Evolutionary conservation across 192 early-diverging fungal species (phyloP).

Genomic region (Borealophlyctis nickersoniae): DNA sequence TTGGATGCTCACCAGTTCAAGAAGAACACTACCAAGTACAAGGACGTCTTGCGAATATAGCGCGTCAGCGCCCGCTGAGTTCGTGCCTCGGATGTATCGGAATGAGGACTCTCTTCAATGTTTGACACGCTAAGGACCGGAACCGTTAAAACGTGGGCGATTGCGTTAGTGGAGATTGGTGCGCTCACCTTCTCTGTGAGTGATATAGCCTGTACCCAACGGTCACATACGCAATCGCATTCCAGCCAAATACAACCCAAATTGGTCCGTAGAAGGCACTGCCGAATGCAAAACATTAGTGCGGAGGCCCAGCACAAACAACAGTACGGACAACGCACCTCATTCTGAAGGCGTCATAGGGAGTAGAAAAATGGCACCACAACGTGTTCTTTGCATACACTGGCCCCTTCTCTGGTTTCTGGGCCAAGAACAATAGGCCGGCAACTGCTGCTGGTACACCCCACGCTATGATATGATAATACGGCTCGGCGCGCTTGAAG

Average conservation of each 20-base stretch:
- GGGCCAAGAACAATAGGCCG: not conserved
- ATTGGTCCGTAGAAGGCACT: not conserved
- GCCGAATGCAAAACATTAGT: too few species aligned
- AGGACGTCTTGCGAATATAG: not conserved
- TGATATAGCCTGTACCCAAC: not conserved
- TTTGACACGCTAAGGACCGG: too few species aligned
- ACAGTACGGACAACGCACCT: too few species aligned
- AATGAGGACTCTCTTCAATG: too few species aligned
- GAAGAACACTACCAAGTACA: not conserved
- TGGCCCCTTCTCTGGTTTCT: not conserved
- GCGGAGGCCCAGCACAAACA: too few species aligned
- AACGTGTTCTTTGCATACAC: not conserved
- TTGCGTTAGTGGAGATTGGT: too few species aligned
- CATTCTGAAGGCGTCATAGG: not conserved
- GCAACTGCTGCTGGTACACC: not conserved
- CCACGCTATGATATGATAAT: not conserved
- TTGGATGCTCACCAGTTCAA: not conserved
- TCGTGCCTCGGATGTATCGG: not conserved
- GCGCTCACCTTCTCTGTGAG: not conserved
- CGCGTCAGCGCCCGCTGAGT: not conserved
- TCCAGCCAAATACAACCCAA: not conserved
- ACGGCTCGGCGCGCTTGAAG: not conserved
- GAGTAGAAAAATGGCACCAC: not conserved
- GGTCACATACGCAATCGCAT: not conserved
- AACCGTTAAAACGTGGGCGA: too few species aligned